Base-by-base conservation (phyloP, 352 stramenopile genomes). In the Globisporangium takayamanum region DNA sequence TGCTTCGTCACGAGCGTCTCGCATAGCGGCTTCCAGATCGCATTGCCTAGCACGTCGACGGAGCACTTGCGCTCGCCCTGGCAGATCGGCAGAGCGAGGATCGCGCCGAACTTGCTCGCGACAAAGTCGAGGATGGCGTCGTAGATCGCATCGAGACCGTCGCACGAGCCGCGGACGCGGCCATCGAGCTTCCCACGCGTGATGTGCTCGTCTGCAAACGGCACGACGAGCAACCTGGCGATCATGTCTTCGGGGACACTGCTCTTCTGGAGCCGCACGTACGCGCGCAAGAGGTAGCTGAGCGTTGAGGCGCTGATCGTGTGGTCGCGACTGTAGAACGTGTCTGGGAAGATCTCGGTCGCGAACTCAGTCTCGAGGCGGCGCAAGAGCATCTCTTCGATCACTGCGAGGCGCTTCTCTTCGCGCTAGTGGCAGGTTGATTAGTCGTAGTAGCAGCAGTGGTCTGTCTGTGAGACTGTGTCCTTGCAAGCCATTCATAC, bases 271-370 rank as follows among this genome's bases (percentile, higher is more conserved):
- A 95, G 66, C 39, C 89, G 53, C 20, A 90, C 79, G 37, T 94
- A 95, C 15, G 83, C 73, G 39, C 81, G 76, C 36, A 95, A 53
- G 42, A 94, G 62, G 44, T 84, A 91, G 57, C 76, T 86, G 18
- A 95, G 65, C 2, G 75, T 81, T 7, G 68, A 36, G 0, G 76
- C 68, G 25, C 73, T 93, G 53, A 95, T 85, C 0, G 70, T 12
- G 47, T 92, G 86, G 39, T 94, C 84, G 3, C 84, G 82, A 50
- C 81, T 81, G 68, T 95, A 95, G 46, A 94, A 94, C 12, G 83
- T 92, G 59, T 95, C 86, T 0, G 86, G 86, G 15, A 93, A 86
- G 39, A 95, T 88, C 58, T 95, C 84, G 11, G 86, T 92, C 33
- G 82, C 74, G 42, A 95, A 87, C 57, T 95, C 86, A 1, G 86